Evolutionary conservation across 257 asterid genomes (phyloP), one percentile per base, ranked within the genome.

Genomic region (Nicotiana otophora): DNA sequence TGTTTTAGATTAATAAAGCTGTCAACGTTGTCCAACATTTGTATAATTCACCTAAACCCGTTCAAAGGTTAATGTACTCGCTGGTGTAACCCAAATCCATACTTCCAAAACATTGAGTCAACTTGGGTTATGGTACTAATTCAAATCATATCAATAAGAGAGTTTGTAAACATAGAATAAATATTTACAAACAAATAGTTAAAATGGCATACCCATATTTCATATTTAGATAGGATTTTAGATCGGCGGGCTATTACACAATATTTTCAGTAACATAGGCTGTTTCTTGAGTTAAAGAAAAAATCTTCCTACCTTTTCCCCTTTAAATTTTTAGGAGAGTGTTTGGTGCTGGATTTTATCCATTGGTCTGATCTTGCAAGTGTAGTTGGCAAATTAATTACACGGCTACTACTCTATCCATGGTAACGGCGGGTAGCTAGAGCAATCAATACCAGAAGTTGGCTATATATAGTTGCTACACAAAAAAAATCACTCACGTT

Each of bases 321-420:
- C 60, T 70, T 46, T 3, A 23, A 75, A 51, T 48, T 15, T 75
- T 75, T 28, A 48, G 46, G 80, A 8, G 80, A 75, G 26, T 51
- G 46, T 75, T 15, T 15, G 63, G 63, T 26, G 46, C 5, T 26
- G 42, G 42, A 11, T 42, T 74, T 26, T 74, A 14, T 72, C 16
- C 26, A 51, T 51, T 75, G 54, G 28, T 26, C 39, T 51, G 62
- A 8, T 42, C 16, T 75, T 26, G 63, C 46, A 75, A 51, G 15
- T 26, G 80, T 51, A 51, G 80, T 14, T 51, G 80, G 15, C 80
- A 51, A 75, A 75, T 75, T 75, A 75, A 51, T 51, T 75, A 26
- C 80, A 51, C 15, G 14, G 26, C 46, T 51, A 74, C 16, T 26
- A 17, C 14, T 60, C 79, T n/a, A 48, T 74, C 42, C 26, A 48